These are phyloP conservation scores for Rosa persica DNA, from an alignment of 306 rosid species.

Conservation along the genomic window DNA sequence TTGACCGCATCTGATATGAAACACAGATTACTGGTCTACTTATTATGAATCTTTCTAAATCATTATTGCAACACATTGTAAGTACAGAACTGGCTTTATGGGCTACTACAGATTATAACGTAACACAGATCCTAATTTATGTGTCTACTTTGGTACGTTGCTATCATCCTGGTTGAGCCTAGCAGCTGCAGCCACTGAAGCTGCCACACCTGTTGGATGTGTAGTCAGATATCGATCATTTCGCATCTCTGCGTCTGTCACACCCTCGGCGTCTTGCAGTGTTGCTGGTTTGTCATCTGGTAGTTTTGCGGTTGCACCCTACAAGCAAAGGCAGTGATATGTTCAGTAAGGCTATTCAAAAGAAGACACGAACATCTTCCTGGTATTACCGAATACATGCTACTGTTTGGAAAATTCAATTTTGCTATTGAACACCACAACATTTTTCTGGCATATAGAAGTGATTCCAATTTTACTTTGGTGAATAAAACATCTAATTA, in stretches of 20 bases:
- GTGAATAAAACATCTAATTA: no score
- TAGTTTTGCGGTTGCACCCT: conserved; percentile 54
- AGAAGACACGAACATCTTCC: neutral
- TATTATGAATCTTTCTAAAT: no score
- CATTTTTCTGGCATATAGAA: no score
- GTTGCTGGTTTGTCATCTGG: conserved; percentile 55
- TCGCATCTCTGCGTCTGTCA: conserved; percentile 64
- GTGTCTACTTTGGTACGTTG: neutral
- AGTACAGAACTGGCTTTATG: no score
- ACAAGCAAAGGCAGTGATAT: neutral
- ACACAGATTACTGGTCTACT: no score
- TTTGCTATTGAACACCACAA: no score
- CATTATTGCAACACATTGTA: no score
- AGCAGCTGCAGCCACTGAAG: conserved; percentile 66
- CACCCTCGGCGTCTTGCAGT: conserved; percentile 54
- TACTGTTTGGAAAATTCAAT: no score
- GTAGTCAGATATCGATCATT: conserved; percentile 59
- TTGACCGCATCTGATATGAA: no score
- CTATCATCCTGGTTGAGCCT: conserved; percentile 47
- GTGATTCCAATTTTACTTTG: no score
- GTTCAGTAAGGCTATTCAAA: neutral
- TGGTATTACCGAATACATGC: neutral
- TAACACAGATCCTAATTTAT: no score
- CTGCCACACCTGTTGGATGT: conserved; percentile 63
- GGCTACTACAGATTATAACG: no score